A percentile compares a stretch with the other conserved stretches of the same genome.
Conservation (phyloP, 257 asterid species). For the Ehretia macrophylla region DNA sequence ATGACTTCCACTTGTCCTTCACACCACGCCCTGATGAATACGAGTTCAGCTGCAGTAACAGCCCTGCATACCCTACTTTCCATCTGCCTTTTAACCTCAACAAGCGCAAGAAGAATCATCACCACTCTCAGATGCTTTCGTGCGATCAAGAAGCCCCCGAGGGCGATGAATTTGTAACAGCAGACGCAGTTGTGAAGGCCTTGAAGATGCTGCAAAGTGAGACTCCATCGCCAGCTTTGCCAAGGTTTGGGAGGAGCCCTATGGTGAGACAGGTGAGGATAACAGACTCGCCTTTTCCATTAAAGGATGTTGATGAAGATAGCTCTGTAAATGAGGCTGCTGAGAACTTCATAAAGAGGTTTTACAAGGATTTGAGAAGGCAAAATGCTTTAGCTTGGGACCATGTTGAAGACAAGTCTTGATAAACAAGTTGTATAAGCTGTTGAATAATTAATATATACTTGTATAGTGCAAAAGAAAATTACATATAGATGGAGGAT, state of each 20-base stretch:
- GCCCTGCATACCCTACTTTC: conserved; percentile 44
- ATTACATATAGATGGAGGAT: not conserved
- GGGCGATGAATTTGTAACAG: conserved; percentile 15
- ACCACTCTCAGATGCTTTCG: conserved; percentile 12
- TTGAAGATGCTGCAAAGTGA: conserved; percentile 37
- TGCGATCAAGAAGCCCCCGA: conserved; percentile 37
- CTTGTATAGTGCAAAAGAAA: not conserved
- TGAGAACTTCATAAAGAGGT: conserved; percentile 29
- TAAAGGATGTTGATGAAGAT: conserved; percentile 16
- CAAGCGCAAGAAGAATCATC: conserved; percentile 38
- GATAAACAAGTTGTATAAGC: not conserved
- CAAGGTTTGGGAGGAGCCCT: conserved; percentile 69
- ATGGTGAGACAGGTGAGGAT: conserved; percentile 45
- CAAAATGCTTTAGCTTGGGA: conserved; percentile 12
- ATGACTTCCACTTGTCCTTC: conserved; percentile 10
- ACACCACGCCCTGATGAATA: conserved; percentile 33
- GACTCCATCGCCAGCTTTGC: conserved; percentile 60
- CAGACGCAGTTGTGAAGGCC: conserved; percentile 31
- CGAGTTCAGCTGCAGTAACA: conserved; percentile 83
- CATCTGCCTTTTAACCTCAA: conserved; percentile 38
- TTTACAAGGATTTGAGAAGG: conserved; percentile 27
- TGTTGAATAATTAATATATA: not conserved
- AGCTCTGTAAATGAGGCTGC: conserved; percentile 29
- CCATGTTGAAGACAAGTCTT: not conserved
- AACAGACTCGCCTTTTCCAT: conserved; percentile 34